Evolutionary conservation across 306 rosid species (phyloP), one percentile per base, ranked within the genome.

Genomic region (Vicia sativa): DNA sequence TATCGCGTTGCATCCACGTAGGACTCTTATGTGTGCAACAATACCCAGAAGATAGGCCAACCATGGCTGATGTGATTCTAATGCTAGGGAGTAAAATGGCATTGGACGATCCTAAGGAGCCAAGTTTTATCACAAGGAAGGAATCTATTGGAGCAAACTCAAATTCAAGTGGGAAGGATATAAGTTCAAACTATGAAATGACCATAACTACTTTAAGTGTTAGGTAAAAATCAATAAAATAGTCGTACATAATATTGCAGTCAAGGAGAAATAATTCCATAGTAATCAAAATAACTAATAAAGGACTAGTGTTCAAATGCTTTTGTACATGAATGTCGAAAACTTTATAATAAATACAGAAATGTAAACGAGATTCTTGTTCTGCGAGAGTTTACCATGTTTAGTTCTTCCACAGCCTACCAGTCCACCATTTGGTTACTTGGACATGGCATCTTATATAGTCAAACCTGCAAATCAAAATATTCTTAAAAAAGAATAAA

Each of bases 11-110:
- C 72, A 45, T 85, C 39, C 89, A 77, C 11, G 18, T 85, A 11
- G 53, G 88, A 56, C 85, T 85, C 7, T 62, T 87, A 38, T 87
- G 91, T 4, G 82, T 79, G 50, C 95, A 87, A 14, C 83, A 79
- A 1, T 42, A 70, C 9, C 85, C 87, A 0, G 79, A 85, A 23
- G 83, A 74, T 16, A 74, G 83, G 9, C 83, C 83, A 21, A 70
- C 74, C 23, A 79, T 74, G 77, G 11, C 82, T 2, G 57, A 77
- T 0, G 80, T 88, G 6, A 75, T 83, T 53, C 55, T 73, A 15
- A 88, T 83, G 85, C 23, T 87, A 29, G 74, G 77, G 10, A 75
- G 87, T 49, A 74, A 72, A 14, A 66, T 42, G 42, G 48, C 61
- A 55, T 53, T 85, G 70, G 76, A 52, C 4, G 78, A 77, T 43